A percentile compares a stretch with the other conserved stretches of the same genome.
Evolutionary conservation across 2,329 filamentous ascomycete species (phyloP).

Genomic region (Colletotrichum abscissum): DNA sequence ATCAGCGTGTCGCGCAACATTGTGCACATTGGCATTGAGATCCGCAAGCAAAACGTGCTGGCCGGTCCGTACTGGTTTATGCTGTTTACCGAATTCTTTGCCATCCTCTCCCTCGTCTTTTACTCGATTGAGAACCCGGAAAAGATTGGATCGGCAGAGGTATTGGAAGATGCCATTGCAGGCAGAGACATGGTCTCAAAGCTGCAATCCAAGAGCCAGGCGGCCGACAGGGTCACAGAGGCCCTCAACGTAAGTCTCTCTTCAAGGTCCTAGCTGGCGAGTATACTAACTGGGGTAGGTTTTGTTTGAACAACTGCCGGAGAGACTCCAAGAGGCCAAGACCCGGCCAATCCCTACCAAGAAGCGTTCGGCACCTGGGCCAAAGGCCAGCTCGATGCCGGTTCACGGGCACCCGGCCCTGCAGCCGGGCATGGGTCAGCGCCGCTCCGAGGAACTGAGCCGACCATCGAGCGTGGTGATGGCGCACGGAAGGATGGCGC

Average conservation of each 20-base stretch:
- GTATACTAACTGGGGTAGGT: slow-evolving; percentile 57
- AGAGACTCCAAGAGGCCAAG: slow-evolving; percentile 69
- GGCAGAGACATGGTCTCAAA: slow-evolving; percentile 85
- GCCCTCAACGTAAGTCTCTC: slow-evolving; percentile 75
- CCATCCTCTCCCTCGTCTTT: slow-evolving; percentile 82
- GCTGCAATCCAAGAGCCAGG: slow-evolving; percentile 85
- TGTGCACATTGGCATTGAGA: slow-evolving; percentile 82
- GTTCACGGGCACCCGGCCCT: slow-evolving; percentile 43
- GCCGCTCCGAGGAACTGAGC: slow-evolving; percentile 48
- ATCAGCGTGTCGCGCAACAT: slow-evolving; percentile 77
- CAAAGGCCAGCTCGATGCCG: slow-evolving; percentile 47
- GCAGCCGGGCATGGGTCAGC: slow-evolving; percentile 45
- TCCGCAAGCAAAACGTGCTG: slow-evolving; percentile 79
- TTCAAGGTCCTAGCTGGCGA: neutral
- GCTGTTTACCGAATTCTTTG: slow-evolving; percentile 86
- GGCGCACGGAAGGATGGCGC: slow-evolving; percentile 36
- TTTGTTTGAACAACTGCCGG: slow-evolving; percentile 86
- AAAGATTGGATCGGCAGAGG: slow-evolving; percentile 79
- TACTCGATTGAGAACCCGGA: slow-evolving; percentile 85
- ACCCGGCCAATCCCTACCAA: slow-evolving; percentile 56
- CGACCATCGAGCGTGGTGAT: slow-evolving; percentile 43
- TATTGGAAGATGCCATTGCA: slow-evolving; percentile 85
- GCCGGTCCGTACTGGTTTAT: slow-evolving; percentile 90
- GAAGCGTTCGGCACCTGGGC: slow-evolving; percentile 66
- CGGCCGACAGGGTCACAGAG: slow-evolving; percentile 85